Percentiles rank a stretch among this genome's conserved stretches.
Conservation (phyloP, 2,329 filamentous ascomycete genomes). For the Fusarium pseudonygamai region DNA sequence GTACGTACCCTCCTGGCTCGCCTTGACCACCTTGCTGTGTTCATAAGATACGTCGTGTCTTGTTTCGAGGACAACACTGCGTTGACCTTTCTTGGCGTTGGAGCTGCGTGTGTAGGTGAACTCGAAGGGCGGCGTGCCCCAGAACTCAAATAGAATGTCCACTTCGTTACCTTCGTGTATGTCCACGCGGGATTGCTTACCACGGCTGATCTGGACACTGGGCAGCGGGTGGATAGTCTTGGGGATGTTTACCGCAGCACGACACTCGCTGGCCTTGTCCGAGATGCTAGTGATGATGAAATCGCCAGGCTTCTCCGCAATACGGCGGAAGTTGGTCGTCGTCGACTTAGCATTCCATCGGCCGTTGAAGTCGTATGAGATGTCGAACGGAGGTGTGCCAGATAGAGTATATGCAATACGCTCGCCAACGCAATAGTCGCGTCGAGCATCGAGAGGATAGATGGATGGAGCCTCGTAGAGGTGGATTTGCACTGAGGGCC, state of each 20-base stretch:
- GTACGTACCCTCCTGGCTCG: constrained; percentile 94
- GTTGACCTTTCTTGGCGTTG: constrained; percentile 82
- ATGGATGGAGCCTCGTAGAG: constrained; percentile 95
- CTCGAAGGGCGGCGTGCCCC: constrained; percentile 94
- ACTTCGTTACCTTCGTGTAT: constrained; percentile 97
- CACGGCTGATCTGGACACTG: constrained; percentile 88
- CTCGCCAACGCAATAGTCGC: constrained; percentile 95
- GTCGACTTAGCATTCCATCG: constrained; percentile 81
- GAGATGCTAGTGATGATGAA: constrained; percentile 89
- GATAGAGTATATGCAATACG: constrained; percentile 91
- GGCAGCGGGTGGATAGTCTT: constrained; percentile 93
- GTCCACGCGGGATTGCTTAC: constrained; percentile 81
- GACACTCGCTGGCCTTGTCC: constrained; percentile 89
- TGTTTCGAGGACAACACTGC: constrained; percentile 85
- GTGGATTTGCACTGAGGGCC: constrained; percentile 85
- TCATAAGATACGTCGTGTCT: constrained; percentile 87
- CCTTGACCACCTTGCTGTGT: constrained; percentile 81
- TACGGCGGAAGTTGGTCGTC: constrained; percentile 87
- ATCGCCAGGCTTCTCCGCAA: constrained; percentile 88
- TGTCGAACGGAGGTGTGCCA: constrained; percentile 90
- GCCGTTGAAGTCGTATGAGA: constrained; percentile 90
- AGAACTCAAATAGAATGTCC: constrained; percentile 94
- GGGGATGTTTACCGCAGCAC: constrained; percentile 77
- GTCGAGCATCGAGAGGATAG: constrained; percentile 82
- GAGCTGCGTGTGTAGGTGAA: constrained; percentile 96